These are phyloP conservation scores for Epichloe sp. DNA, from an alignment of 2,329 filamentous ascomycete species.

Conservation along the genomic window DNA sequence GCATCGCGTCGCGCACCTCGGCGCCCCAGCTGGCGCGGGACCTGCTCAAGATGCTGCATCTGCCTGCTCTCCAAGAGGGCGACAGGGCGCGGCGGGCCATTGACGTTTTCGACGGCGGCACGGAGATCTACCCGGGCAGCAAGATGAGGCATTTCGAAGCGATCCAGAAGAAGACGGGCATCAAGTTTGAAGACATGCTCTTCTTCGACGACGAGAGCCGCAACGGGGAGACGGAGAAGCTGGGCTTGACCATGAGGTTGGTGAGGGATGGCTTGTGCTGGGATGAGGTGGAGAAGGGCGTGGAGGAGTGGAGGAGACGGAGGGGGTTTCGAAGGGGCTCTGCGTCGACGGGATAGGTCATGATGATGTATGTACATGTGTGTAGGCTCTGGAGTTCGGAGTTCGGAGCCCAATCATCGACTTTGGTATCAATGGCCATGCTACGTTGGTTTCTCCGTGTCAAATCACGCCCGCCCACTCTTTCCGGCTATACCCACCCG, in stretches of 20 bases:
- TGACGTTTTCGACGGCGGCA: conserved; percentile 44
- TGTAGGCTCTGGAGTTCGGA: no score
- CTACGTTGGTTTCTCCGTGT: no score
- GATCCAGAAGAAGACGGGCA: conserved; percentile 55
- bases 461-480: no score
- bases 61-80: conserved; percentile 23
- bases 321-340: conserved; percentile 30
- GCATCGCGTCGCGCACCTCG: conserved; percentile 66
- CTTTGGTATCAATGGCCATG: no score
- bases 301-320: conserved; percentile 68
- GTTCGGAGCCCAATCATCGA: no score
- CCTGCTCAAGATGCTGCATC: conserved; percentile 62
- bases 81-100: conserved; percentile 33
- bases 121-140: conserved; percentile 60
- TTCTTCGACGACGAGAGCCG: conserved; percentile 91
- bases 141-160: conserved; percentile 79
- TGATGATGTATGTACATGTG: no score
- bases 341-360: not conserved
- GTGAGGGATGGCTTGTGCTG: conserved; percentile 68
- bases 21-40: conserved; percentile 70
- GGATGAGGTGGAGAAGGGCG: conserved; percentile 64
- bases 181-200: conserved; percentile 72
- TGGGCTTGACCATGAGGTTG: conserved; percentile 77
- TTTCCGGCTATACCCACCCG: no score
- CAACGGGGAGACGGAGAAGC: conserved; percentile 65